Evolutionary conservation across 495 filamentous ascomycete species (phyloP), one percentile per base, ranked within the genome.

Genomic region (Penicillium bialowiezense): DNA sequence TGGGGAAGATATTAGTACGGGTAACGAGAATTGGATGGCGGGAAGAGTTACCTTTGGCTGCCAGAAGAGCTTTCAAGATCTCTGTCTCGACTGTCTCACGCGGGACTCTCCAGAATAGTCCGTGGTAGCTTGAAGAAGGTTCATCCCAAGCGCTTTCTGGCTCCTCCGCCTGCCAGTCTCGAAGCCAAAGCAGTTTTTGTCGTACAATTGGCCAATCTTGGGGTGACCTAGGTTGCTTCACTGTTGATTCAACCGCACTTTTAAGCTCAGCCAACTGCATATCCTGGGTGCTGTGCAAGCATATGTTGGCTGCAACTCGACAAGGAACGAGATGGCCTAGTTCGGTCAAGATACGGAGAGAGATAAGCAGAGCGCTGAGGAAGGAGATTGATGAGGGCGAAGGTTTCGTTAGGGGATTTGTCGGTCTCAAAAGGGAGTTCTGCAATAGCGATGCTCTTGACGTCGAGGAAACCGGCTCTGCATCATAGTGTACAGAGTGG

Each of bases 151-250:
- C 50, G 37, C 45, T 56, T 2, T 64, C 66, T 43, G 52, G 62
- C 44, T 63, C 55, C 9, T 80, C 76, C 2, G 73, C 69, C 18
- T 83, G 86, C 91, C 91, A 95, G 62, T 84, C 80, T 57, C 82
- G 80, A 23, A 96, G 79, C 91, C 91, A 96, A 2, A 92, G 67
- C 13, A 96, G 62, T 58, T 87, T 81, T 41, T 81, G 75, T 31
- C 89, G 77, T 7, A 80, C 73, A 18, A 67, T 67, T 31, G 71
- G 71, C 91, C 91, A 95, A 40, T 84, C 80, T 51, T 76, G 79
- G 19, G 83, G 81, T 49, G 87, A 80, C 36, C 75, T 79, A 41
- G 75, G 63, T 15, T 79, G 75, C 24, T 70, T 74, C 21, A 71
- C 62, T 3, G 76, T 63, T 3, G 71, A 72, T 32, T 78, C 74